Percentiles rank a stretch among this genome's conserved stretches.
Conservation (phyloP, 23 red algal species). For the Gracilaria gracilis region DNA sequence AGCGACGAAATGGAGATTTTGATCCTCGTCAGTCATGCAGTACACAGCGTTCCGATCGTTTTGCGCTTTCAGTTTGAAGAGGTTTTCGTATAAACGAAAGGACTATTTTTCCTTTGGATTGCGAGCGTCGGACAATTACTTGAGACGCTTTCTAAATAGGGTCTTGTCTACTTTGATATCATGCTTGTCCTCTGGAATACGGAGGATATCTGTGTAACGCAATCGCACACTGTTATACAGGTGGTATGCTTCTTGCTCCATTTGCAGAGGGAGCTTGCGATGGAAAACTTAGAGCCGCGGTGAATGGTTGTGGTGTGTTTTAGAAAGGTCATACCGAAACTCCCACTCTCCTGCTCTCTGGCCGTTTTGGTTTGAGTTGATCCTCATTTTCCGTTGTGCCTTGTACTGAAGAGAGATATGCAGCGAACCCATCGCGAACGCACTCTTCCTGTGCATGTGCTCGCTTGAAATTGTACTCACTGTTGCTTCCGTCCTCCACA, state of each 20-base stretch:
- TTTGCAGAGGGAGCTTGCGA: neutral
- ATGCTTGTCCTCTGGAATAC: conserved; percentile 12
- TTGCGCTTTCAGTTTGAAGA: neutral
- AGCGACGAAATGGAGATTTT: neutral
- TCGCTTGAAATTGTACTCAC: neutral
- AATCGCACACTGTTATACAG: neutral
- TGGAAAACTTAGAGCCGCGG: neutral
- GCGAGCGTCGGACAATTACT: neutral
- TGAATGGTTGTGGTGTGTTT: neutral
- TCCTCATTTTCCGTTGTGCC: neutral
- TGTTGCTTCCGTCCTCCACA: neutral
- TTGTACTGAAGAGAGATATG: neutral
- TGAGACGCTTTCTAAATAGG: neutral
- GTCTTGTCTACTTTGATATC: conserved; percentile 8
- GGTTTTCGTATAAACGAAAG: neutral
- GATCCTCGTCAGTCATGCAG: neutral
- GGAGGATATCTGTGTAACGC: conserved; percentile 10
- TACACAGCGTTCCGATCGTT: neutral
- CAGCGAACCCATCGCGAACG: neutral
- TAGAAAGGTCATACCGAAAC: neutral
- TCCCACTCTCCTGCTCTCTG: neutral
- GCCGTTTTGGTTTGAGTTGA: neutral
- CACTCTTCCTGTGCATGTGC: neutral
- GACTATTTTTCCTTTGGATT: conserved; percentile 6
- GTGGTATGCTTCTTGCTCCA: conserved; percentile 1